phyloP scores from a whole-genome alignment of 768 basidiomycete species.

The Psilocybe cyanescens region DNA sequence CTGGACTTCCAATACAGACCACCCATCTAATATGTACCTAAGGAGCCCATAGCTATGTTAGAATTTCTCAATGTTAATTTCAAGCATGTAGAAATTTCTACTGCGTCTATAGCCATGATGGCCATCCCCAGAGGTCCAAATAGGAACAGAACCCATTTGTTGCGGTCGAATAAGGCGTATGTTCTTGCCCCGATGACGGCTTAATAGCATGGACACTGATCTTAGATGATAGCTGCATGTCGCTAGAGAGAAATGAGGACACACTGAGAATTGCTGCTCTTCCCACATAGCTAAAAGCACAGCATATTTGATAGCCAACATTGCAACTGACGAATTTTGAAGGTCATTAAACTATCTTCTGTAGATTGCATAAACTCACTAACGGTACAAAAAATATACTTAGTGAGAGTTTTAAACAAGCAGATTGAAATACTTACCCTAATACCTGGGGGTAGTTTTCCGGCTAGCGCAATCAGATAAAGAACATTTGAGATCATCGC shows the following conservation, averaged over 20 bases:
- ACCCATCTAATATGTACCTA: background rate
- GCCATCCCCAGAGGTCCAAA: background rate
- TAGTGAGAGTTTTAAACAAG: no score
- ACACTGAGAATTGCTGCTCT: slow-evolving; percentile 7
- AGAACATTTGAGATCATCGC: slow-evolving; percentile 8
- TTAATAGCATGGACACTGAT: background rate
- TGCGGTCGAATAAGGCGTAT: background rate
- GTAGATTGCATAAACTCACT: no score
- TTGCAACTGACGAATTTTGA: no score
- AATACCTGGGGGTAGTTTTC: no score
- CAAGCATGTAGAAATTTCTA: background rate
- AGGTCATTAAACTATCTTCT: no score
- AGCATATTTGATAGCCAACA: no score
- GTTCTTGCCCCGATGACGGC: slow-evolving; percentile 1
- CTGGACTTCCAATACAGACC: background rate
- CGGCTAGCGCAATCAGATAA: background rate
- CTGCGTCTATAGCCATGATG: slow-evolving; percentile 1
- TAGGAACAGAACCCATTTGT: background rate
- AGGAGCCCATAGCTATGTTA: no score
- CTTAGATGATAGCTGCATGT: no score
- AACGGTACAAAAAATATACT: no score
- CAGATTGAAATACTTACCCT: no score
- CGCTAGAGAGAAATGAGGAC: no score
- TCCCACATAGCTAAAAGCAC: slow-evolving; percentile 9
- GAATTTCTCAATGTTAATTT: no score